phyloP scores from a whole-genome alignment of 306 rosid species.

The Begonia fuchsioides region DNA sequence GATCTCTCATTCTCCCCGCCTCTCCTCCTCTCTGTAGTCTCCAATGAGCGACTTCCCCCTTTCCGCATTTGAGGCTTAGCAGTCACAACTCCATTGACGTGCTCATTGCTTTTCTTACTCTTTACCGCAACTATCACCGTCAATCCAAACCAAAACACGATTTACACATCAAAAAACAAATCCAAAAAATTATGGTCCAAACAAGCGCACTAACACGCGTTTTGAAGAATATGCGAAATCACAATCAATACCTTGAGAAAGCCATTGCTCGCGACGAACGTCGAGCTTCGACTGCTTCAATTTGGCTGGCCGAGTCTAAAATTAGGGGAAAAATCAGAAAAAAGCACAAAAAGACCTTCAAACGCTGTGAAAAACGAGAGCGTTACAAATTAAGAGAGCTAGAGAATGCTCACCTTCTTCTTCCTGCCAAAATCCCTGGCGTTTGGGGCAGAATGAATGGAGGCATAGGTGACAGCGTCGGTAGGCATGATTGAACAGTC shows the following conservation, averaged over 20 bases:
- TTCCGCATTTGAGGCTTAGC: conserved; percentile 16
- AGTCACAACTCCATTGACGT: conserved; percentile 13
- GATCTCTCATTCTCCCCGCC: conserved; percentile 33
- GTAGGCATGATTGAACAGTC: conserved; percentile 43
- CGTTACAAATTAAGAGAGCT: background rate
- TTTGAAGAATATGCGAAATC: background rate
- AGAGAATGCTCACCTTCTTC: conserved; percentile 45
- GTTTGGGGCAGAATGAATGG: conserved; percentile 47
- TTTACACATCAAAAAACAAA: background rate
- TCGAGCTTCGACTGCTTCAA: conserved; percentile 86
- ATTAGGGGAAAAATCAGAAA: background rate
- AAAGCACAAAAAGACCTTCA: background rate
- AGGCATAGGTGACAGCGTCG: conserved; percentile 43
- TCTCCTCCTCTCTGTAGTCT: conserved; percentile 29
- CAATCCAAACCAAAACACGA: conserved; percentile 12
- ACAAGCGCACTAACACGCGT: background rate
- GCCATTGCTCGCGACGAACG: conserved; percentile 93
- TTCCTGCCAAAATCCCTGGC: conserved; percentile 59
- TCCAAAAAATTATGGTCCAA: background rate
- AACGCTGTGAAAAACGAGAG: background rate
- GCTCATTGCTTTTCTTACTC: conserved; percentile 50
- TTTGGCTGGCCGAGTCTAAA: conserved; percentile 80
- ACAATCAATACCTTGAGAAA: conserved; percentile 44
- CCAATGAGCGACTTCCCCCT: conserved; percentile 26
- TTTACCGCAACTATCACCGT: conserved; percentile 44